Conservation (phyloP, 257 asterid species). For the Thymus mandschuricus region DNA sequence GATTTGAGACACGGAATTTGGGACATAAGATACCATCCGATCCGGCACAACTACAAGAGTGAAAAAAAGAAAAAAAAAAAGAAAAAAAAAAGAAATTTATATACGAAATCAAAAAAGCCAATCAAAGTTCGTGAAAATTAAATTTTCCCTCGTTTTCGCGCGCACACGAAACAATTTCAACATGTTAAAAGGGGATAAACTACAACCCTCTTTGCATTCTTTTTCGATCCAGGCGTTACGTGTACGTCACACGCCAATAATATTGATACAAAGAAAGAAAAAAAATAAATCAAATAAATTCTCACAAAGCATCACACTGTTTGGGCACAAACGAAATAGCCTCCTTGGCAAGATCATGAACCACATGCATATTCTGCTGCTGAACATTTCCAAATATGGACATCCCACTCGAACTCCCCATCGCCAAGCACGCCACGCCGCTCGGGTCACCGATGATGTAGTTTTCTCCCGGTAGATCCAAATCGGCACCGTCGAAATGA, state of each 20-base stretch:
- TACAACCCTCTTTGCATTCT: background rate
- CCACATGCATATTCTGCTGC: conserved; percentile 74
- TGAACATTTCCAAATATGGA: conserved; percentile 84
- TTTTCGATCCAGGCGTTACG: background rate
- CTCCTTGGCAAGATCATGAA: conserved; percentile 74
- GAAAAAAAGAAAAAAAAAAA: too few relatives aligned
- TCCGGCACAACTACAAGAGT: too few relatives aligned
- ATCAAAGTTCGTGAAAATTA: too few relatives aligned
- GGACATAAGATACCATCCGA: too few relatives aligned
- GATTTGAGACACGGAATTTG: too few relatives aligned
- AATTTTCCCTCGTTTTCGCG: background rate
- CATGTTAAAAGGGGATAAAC: background rate
- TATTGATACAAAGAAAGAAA: background rate
- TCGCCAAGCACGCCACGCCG: conserved; percentile 80
- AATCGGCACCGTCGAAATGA: conserved; percentile 66
- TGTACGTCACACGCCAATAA: background rate
- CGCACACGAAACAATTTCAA: background rate
- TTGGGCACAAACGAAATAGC: conserved; percentile 62
- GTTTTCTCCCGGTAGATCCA: conserved; percentile 79
- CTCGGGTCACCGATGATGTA: conserved; percentile 65
- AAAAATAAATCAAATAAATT: background rate
- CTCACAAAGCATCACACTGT: conserved; percentile 38
- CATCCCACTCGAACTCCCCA: conserved; percentile 78
- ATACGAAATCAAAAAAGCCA: too few relatives aligned
- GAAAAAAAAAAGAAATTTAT: too few relatives aligned